Conservation (phyloP, 2,329 filamentous ascomycete species). For the Pestalotiopsis sp. region DNA sequence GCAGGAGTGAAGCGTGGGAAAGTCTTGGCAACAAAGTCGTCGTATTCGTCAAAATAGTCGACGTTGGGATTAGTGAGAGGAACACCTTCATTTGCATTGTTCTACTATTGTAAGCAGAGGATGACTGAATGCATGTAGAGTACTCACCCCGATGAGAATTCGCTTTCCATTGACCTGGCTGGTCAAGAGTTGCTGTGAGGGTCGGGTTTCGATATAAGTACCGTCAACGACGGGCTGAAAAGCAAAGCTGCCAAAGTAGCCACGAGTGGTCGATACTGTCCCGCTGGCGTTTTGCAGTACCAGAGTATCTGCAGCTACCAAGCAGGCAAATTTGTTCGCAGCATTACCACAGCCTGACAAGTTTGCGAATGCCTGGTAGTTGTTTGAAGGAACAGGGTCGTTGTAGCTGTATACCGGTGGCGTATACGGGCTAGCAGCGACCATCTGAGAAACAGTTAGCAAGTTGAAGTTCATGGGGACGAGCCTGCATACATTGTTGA, state of each 20-base stretch:
- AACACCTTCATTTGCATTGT: constrained; percentile 38
- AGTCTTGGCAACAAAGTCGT: neutral
- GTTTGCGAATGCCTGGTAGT: constrained; percentile 32
- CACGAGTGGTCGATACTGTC: constrained; percentile 28
- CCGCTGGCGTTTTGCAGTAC: constrained; percentile 31
- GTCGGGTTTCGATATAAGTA: constrained; percentile 30
- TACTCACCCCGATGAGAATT: constrained; percentile 26
- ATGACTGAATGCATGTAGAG: too few species aligned
- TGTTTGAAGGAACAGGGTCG: constrained; percentile 27
- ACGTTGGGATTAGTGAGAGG: neutral
- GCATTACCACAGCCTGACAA: neutral
- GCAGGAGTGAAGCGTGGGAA: neutral
- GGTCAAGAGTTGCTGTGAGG: constrained; percentile 27
- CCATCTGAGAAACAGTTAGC: neutral
- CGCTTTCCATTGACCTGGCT: constrained; percentile 33
- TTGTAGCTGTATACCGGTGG: constrained; percentile 27
- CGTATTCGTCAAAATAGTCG: neutral
- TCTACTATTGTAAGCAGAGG: constrained; percentile 11
- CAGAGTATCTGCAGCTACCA: constrained; percentile 31
- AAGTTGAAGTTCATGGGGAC: constrained; percentile 28
- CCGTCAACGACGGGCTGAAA: constrained; percentile 40
- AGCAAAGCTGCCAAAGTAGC: constrained; percentile 23
- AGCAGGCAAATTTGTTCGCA: constrained; percentile 30
- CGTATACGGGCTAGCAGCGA: neutral
- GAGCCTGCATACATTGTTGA: constrained; percentile 48